Conservation (phyloP, 495 filamentous ascomycete species). For the Glonium stellatum region DNA sequence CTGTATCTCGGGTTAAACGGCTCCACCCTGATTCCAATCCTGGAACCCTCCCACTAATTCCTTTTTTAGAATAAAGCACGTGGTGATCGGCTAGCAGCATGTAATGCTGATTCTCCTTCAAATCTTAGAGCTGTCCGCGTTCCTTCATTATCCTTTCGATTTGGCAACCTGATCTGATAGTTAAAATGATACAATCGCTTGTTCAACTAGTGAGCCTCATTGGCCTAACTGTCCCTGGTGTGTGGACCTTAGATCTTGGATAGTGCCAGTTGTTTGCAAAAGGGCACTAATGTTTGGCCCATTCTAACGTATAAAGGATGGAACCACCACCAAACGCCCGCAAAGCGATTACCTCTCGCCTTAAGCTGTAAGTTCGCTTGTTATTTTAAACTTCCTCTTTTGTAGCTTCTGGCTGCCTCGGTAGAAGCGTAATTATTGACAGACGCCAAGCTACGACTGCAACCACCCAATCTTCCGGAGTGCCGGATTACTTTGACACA, state of each 20-base stretch:
- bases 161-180: background rate
- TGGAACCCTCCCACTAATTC: background rate
- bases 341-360: background rate
- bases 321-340: background rate
- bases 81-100: background rate
- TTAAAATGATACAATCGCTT: background rate
- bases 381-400: background rate
- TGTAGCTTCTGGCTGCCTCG: background rate
- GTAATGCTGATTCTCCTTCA: background rate
- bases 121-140: background rate
- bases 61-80: background rate
- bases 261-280: background rate
- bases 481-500: slow-evolving; percentile 54
- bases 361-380: background rate
- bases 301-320: background rate
- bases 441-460: slow-evolving; percentile 5
- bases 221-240: background rate
- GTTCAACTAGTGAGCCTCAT: background rate
- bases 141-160: background rate
- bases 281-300: background rate
- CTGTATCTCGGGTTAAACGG: background rate
- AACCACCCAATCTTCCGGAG: slow-evolving; percentile 8
- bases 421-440: background rate
- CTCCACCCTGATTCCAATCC: background rate
- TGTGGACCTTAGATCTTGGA: background rate